These are phyloP conservation scores for Corynascus novoguineensis DNA, from an alignment of 495 filamentous ascomycete species.

Conservation along the genomic window DNA sequence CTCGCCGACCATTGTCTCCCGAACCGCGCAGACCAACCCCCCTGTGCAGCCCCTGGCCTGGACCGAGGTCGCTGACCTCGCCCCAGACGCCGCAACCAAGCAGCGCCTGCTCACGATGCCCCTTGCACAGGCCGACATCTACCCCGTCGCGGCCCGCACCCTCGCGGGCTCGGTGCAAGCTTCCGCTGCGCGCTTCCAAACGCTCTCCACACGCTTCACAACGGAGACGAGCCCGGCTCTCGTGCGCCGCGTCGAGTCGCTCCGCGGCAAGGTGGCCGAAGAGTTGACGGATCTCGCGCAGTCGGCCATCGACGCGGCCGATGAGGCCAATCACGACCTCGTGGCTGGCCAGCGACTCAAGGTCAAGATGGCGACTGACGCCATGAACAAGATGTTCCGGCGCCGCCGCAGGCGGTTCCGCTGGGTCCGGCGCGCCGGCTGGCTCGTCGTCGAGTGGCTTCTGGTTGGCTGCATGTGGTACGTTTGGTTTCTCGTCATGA, in stretches of 20 bases:
- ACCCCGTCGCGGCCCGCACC: slow-evolving; percentile 61
- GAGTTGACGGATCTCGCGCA: slow-evolving; percentile 54
- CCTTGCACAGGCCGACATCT: slow-evolving; percentile 57
- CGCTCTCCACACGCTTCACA: slow-evolving; percentile 42
- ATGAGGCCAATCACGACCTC: slow-evolving; percentile 65
- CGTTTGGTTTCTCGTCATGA: slow-evolving; percentile 74
- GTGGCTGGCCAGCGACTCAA: slow-evolving; percentile 67
- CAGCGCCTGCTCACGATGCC: slow-evolving; percentile 34
- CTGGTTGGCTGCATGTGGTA: slow-evolving; percentile 78
- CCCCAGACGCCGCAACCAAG: slow-evolving; percentile 20
- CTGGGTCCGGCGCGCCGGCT: slow-evolving; percentile 64
- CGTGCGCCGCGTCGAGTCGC: slow-evolving; percentile 31
- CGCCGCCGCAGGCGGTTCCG: slow-evolving; percentile 61
- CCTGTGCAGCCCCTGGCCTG: slow-evolving; percentile 21
- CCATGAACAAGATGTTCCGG: slow-evolving; percentile 67
- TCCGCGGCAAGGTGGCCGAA: slow-evolving; percentile 32
- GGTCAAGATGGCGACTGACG: slow-evolving; percentile 71
- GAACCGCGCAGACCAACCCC: background rate
- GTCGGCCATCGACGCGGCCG: slow-evolving; percentile 65
- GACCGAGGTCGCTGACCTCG: slow-evolving; percentile 32
- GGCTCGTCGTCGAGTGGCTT: slow-evolving; percentile 71
- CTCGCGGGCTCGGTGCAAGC: slow-evolving; percentile 53
- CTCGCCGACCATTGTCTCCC: background rate
- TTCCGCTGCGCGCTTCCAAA: slow-evolving; percentile 50
- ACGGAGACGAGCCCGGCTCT: slow-evolving; percentile 30